phyloP scores from a whole-genome alignment of 176 grass and related monocot genomes.

The Lolium multiflorum region DNA sequence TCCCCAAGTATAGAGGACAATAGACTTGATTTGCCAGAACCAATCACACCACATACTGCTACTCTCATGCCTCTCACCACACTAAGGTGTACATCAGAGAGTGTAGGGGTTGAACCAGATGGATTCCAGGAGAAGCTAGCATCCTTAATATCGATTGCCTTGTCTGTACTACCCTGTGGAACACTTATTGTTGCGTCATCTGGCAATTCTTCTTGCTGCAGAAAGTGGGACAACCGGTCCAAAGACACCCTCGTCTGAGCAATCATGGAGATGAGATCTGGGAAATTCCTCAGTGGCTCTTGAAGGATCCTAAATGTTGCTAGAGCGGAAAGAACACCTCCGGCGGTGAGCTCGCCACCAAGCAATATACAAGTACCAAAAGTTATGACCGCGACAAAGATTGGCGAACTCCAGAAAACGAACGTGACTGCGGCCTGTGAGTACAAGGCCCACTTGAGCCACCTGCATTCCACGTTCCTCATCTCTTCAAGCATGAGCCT shows the following conservation, averaged over 20 bases:
- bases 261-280: conserved; percentile 96
- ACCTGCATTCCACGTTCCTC: conserved; percentile 85
- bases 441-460: conserved; percentile 86
- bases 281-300: conserved; percentile 96
- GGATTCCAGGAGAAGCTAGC: conserved; percentile 82
- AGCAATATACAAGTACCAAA: conserved; percentile 94
- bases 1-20: conserved; percentile 92
- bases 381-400: conserved; percentile 88
- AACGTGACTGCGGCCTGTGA: conserved; percentile 93
- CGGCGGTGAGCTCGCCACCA: conserved; percentile 85
- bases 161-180: conserved; percentile 63
- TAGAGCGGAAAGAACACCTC: conserved; percentile 92
- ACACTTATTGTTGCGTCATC: conserved; percentile 77
- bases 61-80: conserved; percentile 91
- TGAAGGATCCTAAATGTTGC: conserved; percentile 99
- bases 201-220: conserved; percentile 83
- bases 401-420: conserved; percentile 98
- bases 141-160: conserved; percentile 80
- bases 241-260: conserved; percentile 97
- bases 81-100: conserved; percentile 65
- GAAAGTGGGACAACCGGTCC: conserved; percentile 74
- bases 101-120: conserved; percentile 57
- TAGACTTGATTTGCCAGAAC: conserved; percentile 95
- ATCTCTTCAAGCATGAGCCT: conserved; percentile 83
- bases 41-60: conserved; percentile 94